These are phyloP conservation scores for Exophiala sp. DNA, from an alignment of 2,329 filamentous ascomycete species.

Conservation along the genomic window DNA sequence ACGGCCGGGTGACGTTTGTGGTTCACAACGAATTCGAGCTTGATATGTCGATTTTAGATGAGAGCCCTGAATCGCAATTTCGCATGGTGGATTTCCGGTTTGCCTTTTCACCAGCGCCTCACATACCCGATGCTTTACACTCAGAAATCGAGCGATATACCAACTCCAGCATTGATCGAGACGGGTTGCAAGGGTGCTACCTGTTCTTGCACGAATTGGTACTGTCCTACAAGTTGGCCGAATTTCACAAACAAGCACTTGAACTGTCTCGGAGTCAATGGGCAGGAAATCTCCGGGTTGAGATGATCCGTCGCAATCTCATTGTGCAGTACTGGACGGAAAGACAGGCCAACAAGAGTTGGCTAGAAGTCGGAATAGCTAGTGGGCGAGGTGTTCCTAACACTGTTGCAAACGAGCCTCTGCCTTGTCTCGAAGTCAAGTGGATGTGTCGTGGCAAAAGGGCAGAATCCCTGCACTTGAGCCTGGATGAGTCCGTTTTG, in stretches of 20 bases:
- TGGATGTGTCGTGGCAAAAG: slow-evolving; percentile 86
- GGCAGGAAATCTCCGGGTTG: slow-evolving; percentile 73
- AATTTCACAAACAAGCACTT: slow-evolving; percentile 72
- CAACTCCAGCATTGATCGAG: slow-evolving; percentile 66
- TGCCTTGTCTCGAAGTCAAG: slow-evolving; percentile 47
- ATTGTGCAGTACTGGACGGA: slow-evolving; percentile 88
- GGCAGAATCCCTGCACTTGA: slow-evolving; percentile 64
- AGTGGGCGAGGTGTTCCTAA: slow-evolving; percentile 51
- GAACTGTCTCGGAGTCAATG: slow-evolving; percentile 68
- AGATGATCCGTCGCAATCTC: slow-evolving; percentile 75
- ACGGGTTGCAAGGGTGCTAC: slow-evolving; percentile 77
- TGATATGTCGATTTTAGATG: slow-evolving; percentile 84
- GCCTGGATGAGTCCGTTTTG: slow-evolving; percentile 63
- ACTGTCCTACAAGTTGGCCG: slow-evolving; percentile 83
- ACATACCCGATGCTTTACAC: slow-evolving; percentile 63
- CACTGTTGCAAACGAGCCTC: slow-evolving; percentile 15
- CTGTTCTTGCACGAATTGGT: slow-evolving; percentile 82
- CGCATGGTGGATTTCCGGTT: slow-evolving; percentile 94
- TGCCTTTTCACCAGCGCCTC: slow-evolving; percentile 67
- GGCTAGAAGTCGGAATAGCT: slow-evolving; percentile 81
- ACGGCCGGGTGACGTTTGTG: slow-evolving; percentile 85
- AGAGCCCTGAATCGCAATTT: slow-evolving; percentile 78
- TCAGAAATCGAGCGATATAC: slow-evolving; percentile 65
- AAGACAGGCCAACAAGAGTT: slow-evolving; percentile 71
- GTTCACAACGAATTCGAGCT: slow-evolving; percentile 86